A percentile compares a stretch with the other conserved stretches of the same genome.
These are phyloP conservation scores for Uronychia setigera DNA, from an alignment of 73 alveolate species.

Conservation along the genomic window DNA sequence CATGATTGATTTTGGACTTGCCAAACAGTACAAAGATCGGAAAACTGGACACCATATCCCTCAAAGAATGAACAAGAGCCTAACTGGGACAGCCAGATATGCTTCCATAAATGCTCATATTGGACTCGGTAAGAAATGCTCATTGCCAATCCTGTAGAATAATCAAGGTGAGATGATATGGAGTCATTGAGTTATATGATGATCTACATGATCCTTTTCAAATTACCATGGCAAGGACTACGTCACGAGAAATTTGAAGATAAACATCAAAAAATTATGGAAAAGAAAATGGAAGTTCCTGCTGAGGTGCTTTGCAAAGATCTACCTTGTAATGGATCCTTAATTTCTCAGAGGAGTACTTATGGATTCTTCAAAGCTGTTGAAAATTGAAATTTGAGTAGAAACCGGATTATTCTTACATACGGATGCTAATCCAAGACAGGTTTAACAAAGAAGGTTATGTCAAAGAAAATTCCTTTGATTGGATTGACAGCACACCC, in stretches of 20 bases:
- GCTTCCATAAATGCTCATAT: constrained; percentile 76
- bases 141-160: no score
- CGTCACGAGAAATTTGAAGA: constrained; percentile 62
- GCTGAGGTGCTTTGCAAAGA: constrained; percentile 9
- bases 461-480: constrained; percentile 1
- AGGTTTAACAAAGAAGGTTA: neutral
- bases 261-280: constrained; percentile 56
- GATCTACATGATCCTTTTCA: constrained; percentile 62
- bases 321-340: neutral
- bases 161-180: constrained; percentile 76
- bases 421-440: constrained; percentile 10
- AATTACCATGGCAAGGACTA: constrained; percentile 82
- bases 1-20: constrained; percentile 81
- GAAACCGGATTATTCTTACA: constrained; percentile 25
- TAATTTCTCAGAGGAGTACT: neutral
- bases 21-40: constrained; percentile 76
- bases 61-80: constrained; percentile 71
- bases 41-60: constrained; percentile 78
- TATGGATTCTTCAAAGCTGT: constrained; percentile 1
- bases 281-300: constrained; percentile 45
- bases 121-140: constrained; percentile 22
- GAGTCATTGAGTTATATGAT: constrained; percentile 79
- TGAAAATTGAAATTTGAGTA: constrained; percentile 13
- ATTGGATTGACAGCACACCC: neutral
- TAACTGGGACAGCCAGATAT: constrained; percentile 92